Percentiles rank a stretch among this genome's conserved stretches.
These are phyloP conservation scores for Blastocladiella emersonii DNA, from an alignment of 371 early-diverging fungal genomes.

Conservation along the genomic window DNA sequence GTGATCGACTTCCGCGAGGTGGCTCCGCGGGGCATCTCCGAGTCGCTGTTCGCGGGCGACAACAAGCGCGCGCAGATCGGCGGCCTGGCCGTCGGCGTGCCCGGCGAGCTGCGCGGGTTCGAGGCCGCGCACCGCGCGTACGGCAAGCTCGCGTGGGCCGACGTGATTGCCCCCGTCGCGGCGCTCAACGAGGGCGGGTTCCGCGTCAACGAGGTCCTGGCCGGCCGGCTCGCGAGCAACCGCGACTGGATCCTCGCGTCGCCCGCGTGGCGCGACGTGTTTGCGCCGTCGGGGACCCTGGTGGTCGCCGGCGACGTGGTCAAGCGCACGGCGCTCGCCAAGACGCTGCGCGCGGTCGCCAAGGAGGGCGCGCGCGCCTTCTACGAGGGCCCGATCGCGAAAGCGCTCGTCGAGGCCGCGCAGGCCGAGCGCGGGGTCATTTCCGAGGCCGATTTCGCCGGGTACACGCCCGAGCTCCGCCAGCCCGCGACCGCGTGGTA, in stretches of 20 bases:
- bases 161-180: conserved; percentile 71
- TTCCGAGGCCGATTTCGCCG: conserved; percentile 59
- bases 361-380: conserved; percentile 71
- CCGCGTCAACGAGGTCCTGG: conserved; percentile 22
- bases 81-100: conserved; percentile 76
- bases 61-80: conserved; percentile 54
- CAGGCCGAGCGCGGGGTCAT: conserved; percentile 64
- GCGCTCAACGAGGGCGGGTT: conserved; percentile 69
- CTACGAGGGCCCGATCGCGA: conserved; percentile 76
- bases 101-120: conserved; percentile 85
- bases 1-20: conserved; percentile 77
- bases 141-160: conserved; percentile 76
- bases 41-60: conserved; percentile 56
- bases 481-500: conserved; percentile 52
- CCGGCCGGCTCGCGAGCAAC: conserved; percentile 7
- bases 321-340: conserved; percentile 52
- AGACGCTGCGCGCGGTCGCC: conserved; percentile 67
- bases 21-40: conserved; percentile 61
- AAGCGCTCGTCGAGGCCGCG: conserved; percentile 49
- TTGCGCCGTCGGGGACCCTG: conserved; percentile 51
- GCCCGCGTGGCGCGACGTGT: conserved; percentile 33
- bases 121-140: conserved; percentile 61
- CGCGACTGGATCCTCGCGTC: conserved; percentile 21
- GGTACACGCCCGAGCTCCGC: conserved; percentile 48
- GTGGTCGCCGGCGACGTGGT: conserved; percentile 56